These are phyloP conservation scores for Murraya koenigii DNA, from an alignment of 345 rosid genomes.

Conservation along the genomic window DNA sequence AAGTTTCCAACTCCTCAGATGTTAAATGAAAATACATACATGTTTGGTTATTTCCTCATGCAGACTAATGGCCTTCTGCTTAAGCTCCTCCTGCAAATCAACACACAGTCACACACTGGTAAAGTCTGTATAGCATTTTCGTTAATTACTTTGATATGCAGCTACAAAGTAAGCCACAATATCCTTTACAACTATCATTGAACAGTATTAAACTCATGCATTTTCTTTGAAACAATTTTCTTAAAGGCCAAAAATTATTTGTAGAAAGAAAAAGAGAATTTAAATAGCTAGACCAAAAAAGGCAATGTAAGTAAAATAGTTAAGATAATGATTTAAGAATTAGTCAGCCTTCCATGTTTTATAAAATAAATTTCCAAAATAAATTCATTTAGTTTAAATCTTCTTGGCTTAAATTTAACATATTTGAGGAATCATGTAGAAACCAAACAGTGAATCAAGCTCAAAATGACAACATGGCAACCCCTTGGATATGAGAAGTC, in stretches of 20 bases:
- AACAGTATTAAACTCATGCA: background rate
- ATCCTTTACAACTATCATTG: too few species aligned
- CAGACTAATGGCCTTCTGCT: conserved; percentile 42
- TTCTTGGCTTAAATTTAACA: background rate
- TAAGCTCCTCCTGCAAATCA: conserved; percentile 43
- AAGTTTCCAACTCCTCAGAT: background rate
- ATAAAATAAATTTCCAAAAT: background rate
- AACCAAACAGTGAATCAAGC: background rate
- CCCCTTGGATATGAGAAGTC: background rate
- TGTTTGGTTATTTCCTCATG: conserved; percentile 51
- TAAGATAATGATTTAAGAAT: background rate
- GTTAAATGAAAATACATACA: conserved; percentile 28
- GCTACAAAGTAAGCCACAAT: too few species aligned
- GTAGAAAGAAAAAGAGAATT: background rate
- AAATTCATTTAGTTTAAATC: background rate
- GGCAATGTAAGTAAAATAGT: background rate
- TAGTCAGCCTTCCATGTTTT: background rate
- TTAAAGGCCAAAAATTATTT: background rate
- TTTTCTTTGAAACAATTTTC: background rate
- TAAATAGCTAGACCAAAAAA: background rate
- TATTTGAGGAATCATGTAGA: background rate
- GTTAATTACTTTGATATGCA: background rate
- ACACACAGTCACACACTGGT: conserved; percentile 6
- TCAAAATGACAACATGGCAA: background rate
- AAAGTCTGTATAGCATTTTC: background rate